These are phyloP conservation scores for Leccinellum albellum DNA, from an alignment of 768 basidiomycete genomes.

Conservation along the genomic window DNA sequence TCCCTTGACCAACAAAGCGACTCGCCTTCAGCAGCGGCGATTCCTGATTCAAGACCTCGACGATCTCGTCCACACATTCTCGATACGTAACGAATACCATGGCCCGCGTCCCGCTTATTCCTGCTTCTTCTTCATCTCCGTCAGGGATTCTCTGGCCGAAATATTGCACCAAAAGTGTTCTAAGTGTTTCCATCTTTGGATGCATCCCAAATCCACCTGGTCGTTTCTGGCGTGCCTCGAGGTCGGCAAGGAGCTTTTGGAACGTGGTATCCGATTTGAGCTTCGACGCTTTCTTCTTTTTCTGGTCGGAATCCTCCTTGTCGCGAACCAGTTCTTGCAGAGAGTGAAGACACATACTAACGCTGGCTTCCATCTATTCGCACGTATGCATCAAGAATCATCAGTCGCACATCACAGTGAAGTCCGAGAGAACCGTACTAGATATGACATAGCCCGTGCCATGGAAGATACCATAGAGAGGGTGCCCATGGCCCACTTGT, in stretches of 20 bases:
- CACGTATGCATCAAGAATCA: not conserved
- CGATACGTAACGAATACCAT: slow-evolving; percentile 96
- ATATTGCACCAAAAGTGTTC: slow-evolving; percentile 70
- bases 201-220: slow-evolving; percentile 58
- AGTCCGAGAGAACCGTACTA: slow-evolving; percentile 48
- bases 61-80: slow-evolving; percentile 88
- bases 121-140: slow-evolving; percentile 32
- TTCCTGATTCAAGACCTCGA: slow-evolving; percentile 71
- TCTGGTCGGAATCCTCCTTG: slow-evolving; percentile 27
- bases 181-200: slow-evolving; percentile 90
- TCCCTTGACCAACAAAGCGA: slow-evolving; percentile 88
- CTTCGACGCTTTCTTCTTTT: slow-evolving; percentile 41
- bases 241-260: slow-evolving; percentile 60
- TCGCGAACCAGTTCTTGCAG: slow-evolving; percentile 51
- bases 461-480: slow-evolving; percentile 55
- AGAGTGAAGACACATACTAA: slow-evolving; percentile 69
- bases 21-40: slow-evolving; percentile 75
- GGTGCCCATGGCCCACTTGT: slow-evolving; percentile 46
- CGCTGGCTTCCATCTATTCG: slow-evolving; percentile 74
- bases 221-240: slow-evolving; percentile 52
- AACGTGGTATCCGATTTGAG: slow-evolving; percentile 56
- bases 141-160: slow-evolving; percentile 49
- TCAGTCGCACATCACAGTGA: not conserved
- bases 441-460: slow-evolving; percentile 83
- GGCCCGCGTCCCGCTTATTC: slow-evolving; percentile 52